These are phyloP conservation scores for Rhododendron mucronatum DNA, from an alignment of 148 eudicot genomes.

Conservation along the genomic window DNA sequence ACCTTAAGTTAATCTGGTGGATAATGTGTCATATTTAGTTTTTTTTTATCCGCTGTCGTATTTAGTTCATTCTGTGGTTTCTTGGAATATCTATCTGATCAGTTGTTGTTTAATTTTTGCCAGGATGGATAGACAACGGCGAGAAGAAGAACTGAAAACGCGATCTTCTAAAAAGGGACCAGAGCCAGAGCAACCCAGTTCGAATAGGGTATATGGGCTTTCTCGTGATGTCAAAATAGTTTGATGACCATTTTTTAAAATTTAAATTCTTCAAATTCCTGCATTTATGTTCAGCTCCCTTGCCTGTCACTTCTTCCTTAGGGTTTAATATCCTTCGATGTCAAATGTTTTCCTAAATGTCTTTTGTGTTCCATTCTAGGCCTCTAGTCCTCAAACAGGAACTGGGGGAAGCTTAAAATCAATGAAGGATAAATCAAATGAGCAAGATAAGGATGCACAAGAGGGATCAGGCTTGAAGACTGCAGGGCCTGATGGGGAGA, in stretches of 20 bases:
- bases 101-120: conserved; percentile 20
- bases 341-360: conserved; percentile 11
- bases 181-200: conserved; percentile 76
- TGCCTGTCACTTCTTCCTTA: neutral
- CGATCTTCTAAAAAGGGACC: conserved; percentile 67
- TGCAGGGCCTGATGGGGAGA: conserved; percentile 93
- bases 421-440: conserved; percentile 74
- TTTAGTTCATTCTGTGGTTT: neutral
- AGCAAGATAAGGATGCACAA: conserved; percentile 74
- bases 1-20: neutral
- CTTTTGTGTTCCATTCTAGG: conserved; percentile 33
- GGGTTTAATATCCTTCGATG: neutral
- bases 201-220: conserved; percentile 59
- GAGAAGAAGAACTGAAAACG: conserved; percentile 80
- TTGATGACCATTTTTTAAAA: neutral
- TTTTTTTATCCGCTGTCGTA: neutral
- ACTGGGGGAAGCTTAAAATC: conserved; percentile 77
- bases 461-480: conserved; percentile 77
- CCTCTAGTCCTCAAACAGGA: conserved; percentile 92
- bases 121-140: conserved; percentile 98
- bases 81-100: neutral
- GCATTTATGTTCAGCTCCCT: neutral
- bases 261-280: neutral
- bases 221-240: neutral
- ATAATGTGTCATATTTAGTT: neutral